Percentiles rank a stretch among this genome's conserved stretches.
These are phyloP conservation scores for Podila epicladia DNA, from an alignment of 192 early-diverging fungal species.

Conservation along the genomic window DNA sequence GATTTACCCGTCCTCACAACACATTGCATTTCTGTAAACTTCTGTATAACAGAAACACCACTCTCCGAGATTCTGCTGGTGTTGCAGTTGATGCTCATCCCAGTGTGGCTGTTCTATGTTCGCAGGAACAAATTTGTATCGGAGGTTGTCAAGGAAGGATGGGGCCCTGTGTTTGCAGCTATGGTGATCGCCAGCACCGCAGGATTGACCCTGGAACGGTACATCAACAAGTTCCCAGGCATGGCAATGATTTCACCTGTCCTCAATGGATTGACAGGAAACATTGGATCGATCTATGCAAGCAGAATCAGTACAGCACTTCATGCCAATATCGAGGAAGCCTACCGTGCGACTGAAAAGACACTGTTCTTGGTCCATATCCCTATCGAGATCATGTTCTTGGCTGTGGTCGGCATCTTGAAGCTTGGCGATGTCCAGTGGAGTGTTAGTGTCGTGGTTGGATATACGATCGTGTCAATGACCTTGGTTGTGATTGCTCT, in stretches of 20 bases:
- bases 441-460: slow-evolving; percentile 30
- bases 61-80: slow-evolving; percentile 55
- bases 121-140: slow-evolving; percentile 71
- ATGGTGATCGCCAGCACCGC: slow-evolving; percentile 78
- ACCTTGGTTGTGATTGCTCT: slow-evolving; percentile 58
- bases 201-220: slow-evolving; percentile 74
- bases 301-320: slow-evolving; percentile 80
- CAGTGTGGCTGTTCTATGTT: slow-evolving; percentile 62
- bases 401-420: slow-evolving; percentile 47
- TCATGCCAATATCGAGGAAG: slow-evolving; percentile 61
- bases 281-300: slow-evolving; percentile 82
- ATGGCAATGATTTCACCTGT: slow-evolving; percentile 77
- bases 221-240: slow-evolving; percentile 69
- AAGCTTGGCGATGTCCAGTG: slow-evolving; percentile 38
- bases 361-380: slow-evolving; percentile 75
- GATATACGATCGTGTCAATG: slow-evolving; percentile 22
- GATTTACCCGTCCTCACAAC: too few species aligned
- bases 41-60: slow-evolving; percentile 42
- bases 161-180: slow-evolving; percentile 80
- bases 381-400: slow-evolving; percentile 73
- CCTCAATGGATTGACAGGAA: slow-evolving; percentile 76
- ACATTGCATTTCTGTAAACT: too few species aligned
- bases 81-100: slow-evolving; percentile 47
- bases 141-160: slow-evolving; percentile 74
- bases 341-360: slow-evolving; percentile 63